Base-by-base conservation (phyloP, 1,284 basidiomycete species). In the Cryptococcus amylolentus region DNA sequence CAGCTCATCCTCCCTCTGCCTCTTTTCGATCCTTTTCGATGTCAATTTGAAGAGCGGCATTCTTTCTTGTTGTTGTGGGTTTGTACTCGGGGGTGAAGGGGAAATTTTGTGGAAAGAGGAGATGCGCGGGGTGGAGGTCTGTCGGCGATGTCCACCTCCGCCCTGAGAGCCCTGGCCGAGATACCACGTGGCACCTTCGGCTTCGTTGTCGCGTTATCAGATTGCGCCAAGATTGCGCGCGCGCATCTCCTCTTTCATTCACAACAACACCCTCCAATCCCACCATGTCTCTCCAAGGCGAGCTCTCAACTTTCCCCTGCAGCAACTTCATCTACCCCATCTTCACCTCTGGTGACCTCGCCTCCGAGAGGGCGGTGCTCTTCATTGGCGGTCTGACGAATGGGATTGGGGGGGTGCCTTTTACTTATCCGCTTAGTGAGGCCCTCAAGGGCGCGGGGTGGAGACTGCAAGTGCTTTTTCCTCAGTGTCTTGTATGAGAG, bases 21-120 rank as follows among this genome's bases (percentile, higher is more conserved):
- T 82, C 65, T 83, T 86, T 66, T 81, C 81, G 39, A 82, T 80
- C 52, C 86, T 82, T 71, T 85, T 88, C 64, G 86, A 84, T 9
- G 89, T 82, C 58, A 89, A 83, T 78, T 92, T 91, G 81, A 89
- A 93, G 85, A 94, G 58, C 18, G 70, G 70, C 70, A 72, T 72
- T 18, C 10, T 35, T 6, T 35, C 10, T 6, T 35, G 31, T 35
- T 35, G 31, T 35, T 35, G 31, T 7, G 6, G 6, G 31, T 35
- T 6, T 35, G 10, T 35, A 35, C 31, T 35, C 7, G 1, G 31
- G 7, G 31, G 1, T 35, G 6, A 8, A 6, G 23, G 31, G 31
- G 31, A 35, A 35, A 35, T 35, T 35, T 35, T 35, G 31, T 8
- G 31, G 31, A 35, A 35, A 35, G 31, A 35, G 3, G 7, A 35